These are phyloP conservation scores for Lachancea dasiensis DNA, from an alignment of 805 yeast genomes.

Conservation along the genomic window DNA sequence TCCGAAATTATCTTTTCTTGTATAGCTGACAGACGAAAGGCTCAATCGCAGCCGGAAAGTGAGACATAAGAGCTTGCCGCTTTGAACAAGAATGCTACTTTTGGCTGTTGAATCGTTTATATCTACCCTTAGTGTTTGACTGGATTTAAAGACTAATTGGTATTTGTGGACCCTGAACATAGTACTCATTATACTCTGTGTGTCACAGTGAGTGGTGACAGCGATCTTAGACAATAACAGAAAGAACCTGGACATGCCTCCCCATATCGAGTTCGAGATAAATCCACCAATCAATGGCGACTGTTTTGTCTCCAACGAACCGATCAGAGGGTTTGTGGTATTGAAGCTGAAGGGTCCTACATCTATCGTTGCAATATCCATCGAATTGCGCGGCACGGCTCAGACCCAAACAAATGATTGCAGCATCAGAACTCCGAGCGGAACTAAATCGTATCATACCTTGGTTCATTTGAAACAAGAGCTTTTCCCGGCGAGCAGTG, in stretches of 20 bases:
- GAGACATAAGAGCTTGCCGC: no score
- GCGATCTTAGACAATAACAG: not conserved
- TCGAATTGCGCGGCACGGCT: conserved; percentile 43
- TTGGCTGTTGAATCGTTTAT: no score
- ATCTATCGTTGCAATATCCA: conserved; percentile 36
- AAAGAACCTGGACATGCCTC: conserved; percentile 16
- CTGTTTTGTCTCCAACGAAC: conserved; percentile 27
- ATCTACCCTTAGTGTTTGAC: no score
- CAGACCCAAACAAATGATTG: conserved; percentile 18
- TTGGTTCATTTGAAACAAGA: conserved; percentile 14
- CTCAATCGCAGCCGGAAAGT: no score
- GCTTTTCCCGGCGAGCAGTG: conserved; percentile 32
- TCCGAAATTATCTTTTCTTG: no score
- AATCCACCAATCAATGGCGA: conserved; percentile 27
- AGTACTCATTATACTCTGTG: no score
- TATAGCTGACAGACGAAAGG: no score
- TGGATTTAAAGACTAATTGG: no score
- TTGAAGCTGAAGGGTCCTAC: conserved; percentile 22
- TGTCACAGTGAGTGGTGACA: no score
- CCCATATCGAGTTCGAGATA: conserved; percentile 17
- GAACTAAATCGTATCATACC: conserved; percentile 23
- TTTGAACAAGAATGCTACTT: no score
- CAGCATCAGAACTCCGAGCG: no score
- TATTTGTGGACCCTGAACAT: no score
- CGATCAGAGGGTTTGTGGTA: conserved; percentile 25